These are phyloP conservation scores for Pichia eremophila DNA, from an alignment of 805 yeast species.

Conservation along the genomic window DNA sequence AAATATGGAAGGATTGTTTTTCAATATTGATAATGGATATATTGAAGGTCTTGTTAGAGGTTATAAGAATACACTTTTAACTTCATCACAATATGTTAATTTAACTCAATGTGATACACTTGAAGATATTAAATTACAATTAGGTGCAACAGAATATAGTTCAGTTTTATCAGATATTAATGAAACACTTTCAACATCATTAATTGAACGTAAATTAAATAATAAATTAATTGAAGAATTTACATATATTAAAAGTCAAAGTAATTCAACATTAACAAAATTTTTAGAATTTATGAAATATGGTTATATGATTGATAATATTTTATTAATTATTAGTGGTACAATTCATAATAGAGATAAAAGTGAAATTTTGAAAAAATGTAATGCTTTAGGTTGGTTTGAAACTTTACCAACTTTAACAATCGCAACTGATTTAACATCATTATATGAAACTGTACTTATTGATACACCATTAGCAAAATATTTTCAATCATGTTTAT, in stretches of 20 bases:
- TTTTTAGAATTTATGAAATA: slow-evolving; percentile 90
- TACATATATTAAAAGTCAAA: slow-evolving; percentile 74
- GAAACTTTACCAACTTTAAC: slow-evolving; percentile 93
- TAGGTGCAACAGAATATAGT: slow-evolving; percentile 94
- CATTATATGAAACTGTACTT: slow-evolving; percentile 84
- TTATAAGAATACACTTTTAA: slow-evolving; percentile 73
- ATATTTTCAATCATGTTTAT: slow-evolving; percentile 81
- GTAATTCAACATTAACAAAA: slow-evolving; percentile 68
- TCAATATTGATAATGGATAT: slow-evolving; percentile 83
- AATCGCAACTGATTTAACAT: slow-evolving; percentile 89
- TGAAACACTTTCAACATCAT: slow-evolving; percentile 73
- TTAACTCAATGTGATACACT: slow-evolving; percentile 91
- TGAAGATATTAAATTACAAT: slow-evolving; percentile 88
- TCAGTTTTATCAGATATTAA: slow-evolving; percentile 77
- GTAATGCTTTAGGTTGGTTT: slow-evolving; percentile 98
- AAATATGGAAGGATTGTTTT: slow-evolving; percentile 84
- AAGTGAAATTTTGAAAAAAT: slow-evolving; percentile 75
- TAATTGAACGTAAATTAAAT: slow-evolving; percentile 74
- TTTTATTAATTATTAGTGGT: slow-evolving; percentile 91
- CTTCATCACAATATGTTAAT: slow-evolving; percentile 75
- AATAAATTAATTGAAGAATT: slow-evolving; percentile 74
- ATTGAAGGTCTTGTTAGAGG: slow-evolving; percentile 95
- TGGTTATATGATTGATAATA: slow-evolving; percentile 98
- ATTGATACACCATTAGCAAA: slow-evolving; percentile 98
- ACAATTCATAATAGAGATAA: slow-evolving; percentile 92